phyloP scores from a whole-genome alignment of 2,329 filamentous ascomycete genomes.

The Aschersonia sp. region DNA sequence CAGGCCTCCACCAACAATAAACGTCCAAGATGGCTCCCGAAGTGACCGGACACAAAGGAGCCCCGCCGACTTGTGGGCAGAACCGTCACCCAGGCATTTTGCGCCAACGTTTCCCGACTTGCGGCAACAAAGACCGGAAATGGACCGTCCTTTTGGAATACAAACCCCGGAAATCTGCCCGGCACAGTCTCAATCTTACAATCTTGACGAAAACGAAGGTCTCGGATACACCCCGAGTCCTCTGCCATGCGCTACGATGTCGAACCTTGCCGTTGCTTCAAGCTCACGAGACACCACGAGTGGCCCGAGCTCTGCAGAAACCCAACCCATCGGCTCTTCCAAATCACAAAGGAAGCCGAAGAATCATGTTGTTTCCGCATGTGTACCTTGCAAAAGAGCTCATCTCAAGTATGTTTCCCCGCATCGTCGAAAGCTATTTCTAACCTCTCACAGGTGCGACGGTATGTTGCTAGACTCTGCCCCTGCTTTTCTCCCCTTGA shows the following conservation, averaged over 20 bases:
- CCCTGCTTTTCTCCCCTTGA: neutral
- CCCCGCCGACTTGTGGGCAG: conserved; percentile 10
- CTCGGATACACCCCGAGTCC: conserved; percentile 3
- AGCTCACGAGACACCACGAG: conserved; percentile 10
- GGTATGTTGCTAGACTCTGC: conserved; percentile 31
- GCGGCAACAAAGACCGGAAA: conserved; percentile 8
- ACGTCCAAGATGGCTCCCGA: conserved; percentile 12
- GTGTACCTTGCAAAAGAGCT: conserved; percentile 72
- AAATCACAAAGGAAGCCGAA: conserved; percentile 56
- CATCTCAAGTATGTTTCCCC: conserved; percentile 45
- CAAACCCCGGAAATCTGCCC: conserved; percentile 10
- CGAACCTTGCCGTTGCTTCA: conserved; percentile 6
- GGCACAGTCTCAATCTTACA: conserved; percentile 10
- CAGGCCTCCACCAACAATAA: neutral
- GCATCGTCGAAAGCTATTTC: neutral
- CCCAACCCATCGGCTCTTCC: conserved; percentile 34
- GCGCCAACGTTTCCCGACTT: conserved; percentile 4
- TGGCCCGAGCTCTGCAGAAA: conserved; percentile 26
- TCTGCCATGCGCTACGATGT: conserved; percentile 9
- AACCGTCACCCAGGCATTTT: conserved; percentile 10
- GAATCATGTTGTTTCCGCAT: conserved; percentile 72
- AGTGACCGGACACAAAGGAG: conserved; percentile 15
- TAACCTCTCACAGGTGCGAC: conserved; percentile 34
- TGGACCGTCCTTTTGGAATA: conserved; percentile 11
- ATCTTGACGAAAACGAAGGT: conserved; percentile 8